Conservation (phyloP, 495 filamentous ascomycete genomes). For the Pyronema omphalodes region DNA sequence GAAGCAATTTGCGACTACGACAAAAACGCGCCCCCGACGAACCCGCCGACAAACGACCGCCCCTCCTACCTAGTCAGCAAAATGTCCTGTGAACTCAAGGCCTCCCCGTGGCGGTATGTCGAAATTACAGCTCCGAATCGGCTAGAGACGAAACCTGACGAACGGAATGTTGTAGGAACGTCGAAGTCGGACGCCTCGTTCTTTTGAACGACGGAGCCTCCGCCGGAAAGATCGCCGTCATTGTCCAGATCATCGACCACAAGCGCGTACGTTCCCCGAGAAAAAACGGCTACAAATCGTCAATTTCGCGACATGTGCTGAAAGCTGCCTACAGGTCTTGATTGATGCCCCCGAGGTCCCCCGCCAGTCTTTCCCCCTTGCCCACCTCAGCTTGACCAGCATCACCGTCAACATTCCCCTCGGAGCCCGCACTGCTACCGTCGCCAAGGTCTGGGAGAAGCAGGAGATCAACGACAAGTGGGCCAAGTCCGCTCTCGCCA, state of each 20-base stretch:
- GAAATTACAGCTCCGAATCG: background rate
- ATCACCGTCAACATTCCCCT: conserved; percentile 76
- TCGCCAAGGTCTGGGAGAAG: conserved; percentile 73
- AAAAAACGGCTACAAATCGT: background rate
- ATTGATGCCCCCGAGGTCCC: conserved; percentile 83
- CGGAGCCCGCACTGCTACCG: conserved; percentile 59
- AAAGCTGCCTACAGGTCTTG: conserved; percentile 49
- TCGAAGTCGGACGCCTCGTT: conserved; percentile 93
- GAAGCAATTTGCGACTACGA: background rate
- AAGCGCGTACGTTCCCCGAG: conserved; percentile 65
- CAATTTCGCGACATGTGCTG: too few species aligned
- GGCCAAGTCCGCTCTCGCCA: conserved; percentile 70
- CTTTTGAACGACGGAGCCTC: conserved; percentile 61
- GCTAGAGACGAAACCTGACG: conserved; percentile 1
- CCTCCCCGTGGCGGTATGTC: conserved; percentile 24
- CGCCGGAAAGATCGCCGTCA: conserved; percentile 68
- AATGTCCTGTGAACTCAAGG: conserved; percentile 21
- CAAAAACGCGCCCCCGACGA: conserved; percentile 8
- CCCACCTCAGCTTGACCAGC: conserved; percentile 69
- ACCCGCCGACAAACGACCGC: conserved; percentile 10
- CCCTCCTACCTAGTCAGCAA: conserved; percentile 1
- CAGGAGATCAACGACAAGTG: conserved; percentile 78
- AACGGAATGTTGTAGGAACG: conserved; percentile 49
- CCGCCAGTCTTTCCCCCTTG: conserved; percentile 64
- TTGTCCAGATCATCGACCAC: conserved; percentile 99